These are phyloP conservation scores for Brassica cretica DNA, from an alignment of 345 rosid genomes.

Conservation along the genomic window DNA sequence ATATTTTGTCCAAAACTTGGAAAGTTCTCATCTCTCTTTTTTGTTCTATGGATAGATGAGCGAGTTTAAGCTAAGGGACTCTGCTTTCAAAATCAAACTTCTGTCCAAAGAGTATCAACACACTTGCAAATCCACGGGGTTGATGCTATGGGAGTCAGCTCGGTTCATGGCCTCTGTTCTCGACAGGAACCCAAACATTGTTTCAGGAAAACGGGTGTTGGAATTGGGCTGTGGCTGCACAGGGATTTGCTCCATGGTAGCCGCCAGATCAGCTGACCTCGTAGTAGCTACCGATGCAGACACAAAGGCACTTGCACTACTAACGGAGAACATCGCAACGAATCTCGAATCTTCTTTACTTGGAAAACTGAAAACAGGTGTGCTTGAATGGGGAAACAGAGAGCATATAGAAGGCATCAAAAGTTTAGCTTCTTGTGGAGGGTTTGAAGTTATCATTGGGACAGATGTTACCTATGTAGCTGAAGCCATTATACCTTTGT, in stretches of 20 bases:
- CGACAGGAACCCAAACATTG: conserved; percentile 68
- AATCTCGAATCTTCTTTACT: conserved; percentile 50
- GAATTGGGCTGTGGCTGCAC: conserved; percentile 85
- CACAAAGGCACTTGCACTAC: conserved; percentile 55
- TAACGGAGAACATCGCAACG: conserved; percentile 54
- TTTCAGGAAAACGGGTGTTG: conserved; percentile 63
- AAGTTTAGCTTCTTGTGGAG: conserved; percentile 41
- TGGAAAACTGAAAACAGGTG: conserved; percentile 48
- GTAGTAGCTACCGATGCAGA: conserved; percentile 87
- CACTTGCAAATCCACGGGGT: conserved; percentile 85
- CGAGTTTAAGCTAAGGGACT: conserved; percentile 48
- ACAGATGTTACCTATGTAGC: conserved; percentile 76
- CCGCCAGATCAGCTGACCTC: conserved; percentile 56
- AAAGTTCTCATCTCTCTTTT: conserved; percentile 3
- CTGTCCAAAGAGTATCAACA: conserved; percentile 83
- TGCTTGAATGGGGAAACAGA: conserved; percentile 77
- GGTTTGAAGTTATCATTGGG: conserved; percentile 80
- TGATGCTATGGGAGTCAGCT: conserved; percentile 98
- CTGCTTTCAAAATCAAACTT: conserved; percentile 53
- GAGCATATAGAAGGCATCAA: conserved; percentile 58
- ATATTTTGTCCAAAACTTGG: conserved; percentile 1
- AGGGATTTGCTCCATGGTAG: conserved; percentile 91
- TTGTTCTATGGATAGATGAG: conserved; percentile 44
- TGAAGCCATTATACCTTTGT: conserved; percentile 70
- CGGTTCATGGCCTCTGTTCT: conserved; percentile 73